Evolutionary conservation across 495 filamentous ascomycete species (phyloP), one percentile per base, ranked within the genome.

Genomic region (Penicillium riverlandense): DNA sequence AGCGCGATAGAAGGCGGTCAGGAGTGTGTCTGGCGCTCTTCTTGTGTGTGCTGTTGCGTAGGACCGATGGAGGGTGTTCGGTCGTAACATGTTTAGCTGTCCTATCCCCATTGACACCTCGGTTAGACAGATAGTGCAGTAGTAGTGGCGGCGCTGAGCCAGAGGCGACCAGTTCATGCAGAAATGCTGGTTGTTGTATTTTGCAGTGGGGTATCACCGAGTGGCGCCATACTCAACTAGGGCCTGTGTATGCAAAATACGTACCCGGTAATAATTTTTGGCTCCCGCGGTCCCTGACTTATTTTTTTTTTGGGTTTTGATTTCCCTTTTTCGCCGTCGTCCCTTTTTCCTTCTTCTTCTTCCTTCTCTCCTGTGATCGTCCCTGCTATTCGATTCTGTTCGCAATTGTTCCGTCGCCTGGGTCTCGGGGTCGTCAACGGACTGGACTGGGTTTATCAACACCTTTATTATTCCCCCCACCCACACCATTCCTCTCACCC

Each of bases 291-390:
- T 22, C 22, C 22, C 22, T 22, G 22, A 22, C 22, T 22, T n/a
- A n/a, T n/a, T 4, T 22, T 22, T 22, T 22, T 22, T 22, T 22
- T 22, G 22, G 22, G 22, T 22, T 22, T 22, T 2, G 22, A 4
- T 3, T 22, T 6, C 22, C n/a, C n/a, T 4, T 6, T 22, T 22
- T 22, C 22, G 22, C 22, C 22, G 2, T 22, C 22, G 16, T 45
- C 39, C 32, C n/a, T 48, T 45, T 40, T 41, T n/a, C n/a, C 37
- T 48, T 43, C 45, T 39, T 51, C 47, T 49, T 7, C 12, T 35
- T 41, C 43, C 45, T 44, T 45, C 38, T 33, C 38, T 43, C 15
- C 36, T 42, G 35, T 38, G 30, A 29, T 27, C 12, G 16, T 40
- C 10, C 2, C 7, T 39, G 9, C 3, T 7, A 10, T 39, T 31